Evolutionary conservation across 2,329 filamentous ascomycete species (phyloP), one percentile per base, ranked within the genome.

Genomic region (Monosporascus cannonballus): DNA sequence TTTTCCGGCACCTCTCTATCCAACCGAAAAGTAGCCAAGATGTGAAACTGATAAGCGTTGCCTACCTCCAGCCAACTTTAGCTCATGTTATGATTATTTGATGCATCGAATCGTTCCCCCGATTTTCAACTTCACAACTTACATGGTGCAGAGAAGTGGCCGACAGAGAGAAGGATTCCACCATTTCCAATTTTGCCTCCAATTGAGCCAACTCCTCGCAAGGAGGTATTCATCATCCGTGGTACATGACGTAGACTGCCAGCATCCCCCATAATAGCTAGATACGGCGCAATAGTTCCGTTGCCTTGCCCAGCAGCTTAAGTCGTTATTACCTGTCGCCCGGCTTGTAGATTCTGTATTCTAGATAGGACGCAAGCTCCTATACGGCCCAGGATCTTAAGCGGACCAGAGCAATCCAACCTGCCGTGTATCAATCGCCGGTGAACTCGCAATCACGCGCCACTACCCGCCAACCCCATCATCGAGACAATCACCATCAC

Each of bases 371-470:
- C 42, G 42, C 42, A 46, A 46, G 18, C 42, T 46, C 20, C 42
- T 17, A 27, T 27, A 27, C 42, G 20, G 42, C 42, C 42, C 22
- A 46, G 42, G 42, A 46, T 46, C 24, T 46, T 46, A n/a, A 46
- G 24, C 42, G 30, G 42, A 25, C 22, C 42, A 18, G n/a, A 44
- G 41, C 20, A 22, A 46, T 17, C 22, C 42, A 46, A n/a, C 18
- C 17, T n/a, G 17, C 50, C 48, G 49, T 34, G 49, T 34, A 14
- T 22, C 42, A 46, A 46, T 41, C 38, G 38, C 38, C 48, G 50
- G 49, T 34, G 49, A 48, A 50, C 51, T 39, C 46, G 48, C 44
- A 11, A 34, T 37, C 51, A 48, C 51, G 38, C 47, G 44, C 52
- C 49, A 38, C 36, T 22, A 22, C 25, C 20, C n/a, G 20, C 48